These are phyloP conservation scores for Trametes cinnabarina DNA, from an alignment of 768 basidiomycete species.

Conservation along the genomic window DNA sequence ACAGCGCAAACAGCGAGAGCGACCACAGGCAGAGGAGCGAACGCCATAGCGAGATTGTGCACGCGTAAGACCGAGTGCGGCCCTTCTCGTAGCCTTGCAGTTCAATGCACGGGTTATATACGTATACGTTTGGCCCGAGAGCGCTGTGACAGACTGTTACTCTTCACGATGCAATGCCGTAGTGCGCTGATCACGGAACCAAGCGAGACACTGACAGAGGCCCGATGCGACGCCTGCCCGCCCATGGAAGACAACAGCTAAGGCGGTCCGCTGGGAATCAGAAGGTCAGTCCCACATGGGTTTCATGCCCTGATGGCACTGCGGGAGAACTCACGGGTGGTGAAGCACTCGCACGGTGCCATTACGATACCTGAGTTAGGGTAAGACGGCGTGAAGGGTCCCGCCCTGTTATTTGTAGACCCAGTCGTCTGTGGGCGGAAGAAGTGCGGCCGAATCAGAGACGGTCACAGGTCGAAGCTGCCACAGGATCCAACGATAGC, in stretches of 20 bases:
- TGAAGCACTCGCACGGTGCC: not conserved
- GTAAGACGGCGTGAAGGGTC: too few relatives aligned
- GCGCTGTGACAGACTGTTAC: not conserved
- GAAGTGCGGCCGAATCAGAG: not conserved
- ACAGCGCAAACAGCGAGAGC: not conserved
- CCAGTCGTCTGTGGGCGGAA: not conserved
- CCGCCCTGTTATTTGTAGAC: not conserved
- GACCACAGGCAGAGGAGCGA: not conserved
- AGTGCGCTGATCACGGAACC: not conserved
- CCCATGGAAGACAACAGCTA: not conserved
- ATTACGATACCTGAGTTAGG: too few relatives aligned
- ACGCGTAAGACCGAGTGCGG: not conserved
- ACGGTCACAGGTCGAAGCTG: not conserved
- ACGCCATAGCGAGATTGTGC: not conserved
- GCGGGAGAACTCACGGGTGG: not conserved
- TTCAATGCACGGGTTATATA: too few relatives aligned
- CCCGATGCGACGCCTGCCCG: too few relatives aligned
- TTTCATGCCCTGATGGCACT: too few relatives aligned
- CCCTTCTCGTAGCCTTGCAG: not conserved
- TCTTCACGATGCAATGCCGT: too few relatives aligned
- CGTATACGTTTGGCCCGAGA: too few relatives aligned
- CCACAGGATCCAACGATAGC: too few relatives aligned
- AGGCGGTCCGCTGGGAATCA: too few relatives aligned
- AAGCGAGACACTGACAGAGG: not conserved
- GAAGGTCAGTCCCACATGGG: not conserved